Evolutionary conservation across 306 rosid species (phyloP), one percentile per base, ranked within the genome.

Genomic region (Castanospermum australe): DNA sequence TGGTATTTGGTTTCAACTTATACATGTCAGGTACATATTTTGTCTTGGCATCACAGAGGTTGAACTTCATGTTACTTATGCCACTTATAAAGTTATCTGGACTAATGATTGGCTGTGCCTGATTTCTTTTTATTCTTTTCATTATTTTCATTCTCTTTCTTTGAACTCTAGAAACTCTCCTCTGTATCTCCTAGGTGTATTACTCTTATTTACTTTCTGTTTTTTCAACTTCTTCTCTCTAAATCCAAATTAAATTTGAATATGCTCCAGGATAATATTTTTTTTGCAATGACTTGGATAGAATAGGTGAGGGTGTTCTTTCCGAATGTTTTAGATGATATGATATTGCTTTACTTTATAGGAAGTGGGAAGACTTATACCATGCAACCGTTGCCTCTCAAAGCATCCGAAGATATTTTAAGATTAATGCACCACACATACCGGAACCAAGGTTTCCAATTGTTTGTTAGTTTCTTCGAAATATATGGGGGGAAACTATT

Each of bases 361-460:
- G 97, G 97, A 39, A 92, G 96, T 55, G 96, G 96, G 70, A 92
- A 92, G 83, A 92, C 97, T 45, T 92, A 90, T 73, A 90, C 96
- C 15, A 90, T 92, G 97, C 97, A 92, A 78, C 96, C 97, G 22
- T 81, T 92, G 73, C 97, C 97, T 82, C 88, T 92, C 73, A 89
- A 89, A 89, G 94, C 97, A 61, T 86, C 97, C 28, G 89, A 86
- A 38, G 94, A 89, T 85, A 90, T 90, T 81, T 84, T 92, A 56
- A 82, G 89, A 32, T 72, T 88, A 79, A 88, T 89, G 96, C 84
- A 83, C 56, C 83, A 86, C 64, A 72, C 89, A 30, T 92, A 92
- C 84, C 41, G 81, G 86, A 90, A 85, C 81, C 93, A 89, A 84
- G 96, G 94, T 45, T 88, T 92, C 84, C 94, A 89, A 67, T 81